Percentiles rank a stretch among this genome's conserved stretches.
Conservation (phyloP, 73 alveolate genomes). For the Stentor coeruleus region DNA sequence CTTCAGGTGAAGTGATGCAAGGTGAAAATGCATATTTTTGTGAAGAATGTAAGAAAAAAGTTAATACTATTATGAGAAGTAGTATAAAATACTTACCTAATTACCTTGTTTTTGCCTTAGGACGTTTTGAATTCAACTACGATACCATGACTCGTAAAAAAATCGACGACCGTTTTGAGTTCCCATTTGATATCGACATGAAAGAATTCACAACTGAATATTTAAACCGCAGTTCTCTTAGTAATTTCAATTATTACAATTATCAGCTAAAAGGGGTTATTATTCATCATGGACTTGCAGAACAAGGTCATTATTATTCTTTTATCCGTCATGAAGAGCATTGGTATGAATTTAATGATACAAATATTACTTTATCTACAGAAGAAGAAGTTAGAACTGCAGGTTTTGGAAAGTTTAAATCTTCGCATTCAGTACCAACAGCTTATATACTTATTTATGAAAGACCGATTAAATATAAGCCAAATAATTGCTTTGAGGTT, state of each 20-base stretch:
- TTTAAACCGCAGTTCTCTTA: slow-evolving; percentile 55
- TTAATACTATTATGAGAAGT: slow-evolving; percentile 81
- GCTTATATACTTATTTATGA: neutral
- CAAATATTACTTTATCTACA: no score
- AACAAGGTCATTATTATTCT: slow-evolving; percentile 92
- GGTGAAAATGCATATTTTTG: slow-evolving; percentile 96
- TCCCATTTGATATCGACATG: neutral
- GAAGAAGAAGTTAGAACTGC: neutral
- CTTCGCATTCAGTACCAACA: neutral
- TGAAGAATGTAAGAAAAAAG: slow-evolving; percentile 94
- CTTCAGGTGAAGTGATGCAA: slow-evolving; percentile 94
- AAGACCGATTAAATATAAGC: neutral
- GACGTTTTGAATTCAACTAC: neutral
- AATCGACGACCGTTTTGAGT: neutral
- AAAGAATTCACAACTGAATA: neutral
- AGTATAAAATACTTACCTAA: slow-evolving; percentile 89
- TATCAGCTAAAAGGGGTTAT: slow-evolving; percentile 87
- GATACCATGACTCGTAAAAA: neutral
- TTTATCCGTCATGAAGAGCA: slow-evolving; percentile 37
- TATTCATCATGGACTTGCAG: slow-evolving; percentile 94
- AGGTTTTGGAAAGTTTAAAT: neutral
- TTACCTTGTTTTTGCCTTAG: slow-evolving; percentile 26
- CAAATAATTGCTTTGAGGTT: no score
- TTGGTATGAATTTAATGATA: neutral
- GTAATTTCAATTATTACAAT: slow-evolving; percentile 67